These are phyloP conservation scores for Coriaria nepalensis DNA, from an alignment of 306 rosid species.

Conservation along the genomic window DNA sequence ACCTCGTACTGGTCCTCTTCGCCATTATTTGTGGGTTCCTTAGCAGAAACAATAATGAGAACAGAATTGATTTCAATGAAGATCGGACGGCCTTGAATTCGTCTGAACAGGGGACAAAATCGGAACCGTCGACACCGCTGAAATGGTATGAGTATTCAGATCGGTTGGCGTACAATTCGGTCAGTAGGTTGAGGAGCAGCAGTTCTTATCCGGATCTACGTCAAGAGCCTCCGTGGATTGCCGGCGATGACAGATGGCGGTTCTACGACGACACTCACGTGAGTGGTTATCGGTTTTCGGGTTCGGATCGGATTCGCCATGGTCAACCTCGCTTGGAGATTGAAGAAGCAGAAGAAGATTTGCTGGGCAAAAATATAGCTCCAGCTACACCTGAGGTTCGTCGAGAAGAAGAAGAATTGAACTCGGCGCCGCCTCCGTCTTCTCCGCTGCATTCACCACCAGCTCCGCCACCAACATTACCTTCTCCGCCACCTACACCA, in stretches of 20 bases:
- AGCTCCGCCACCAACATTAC: slow-evolving; percentile 7
- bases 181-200: slow-evolving; percentile 44
- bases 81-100: slow-evolving; percentile 8
- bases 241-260: slow-evolving; percentile 44
- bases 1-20: slow-evolving; percentile 62
- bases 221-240: slow-evolving; percentile 38
- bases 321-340: slow-evolving; percentile 19
- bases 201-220: slow-evolving; percentile 87
- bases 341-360: slow-evolving; percentile 14
- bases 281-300: slow-evolving; percentile 17
- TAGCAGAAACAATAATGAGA: slow-evolving; percentile 22
- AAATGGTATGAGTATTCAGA: slow-evolving; percentile 48
- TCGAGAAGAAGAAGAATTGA: slow-evolving; percentile 16
- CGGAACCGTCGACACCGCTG: slow-evolving; percentile 25
- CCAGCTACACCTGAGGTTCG: slow-evolving; percentile 27
- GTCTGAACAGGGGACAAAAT: slow-evolving; percentile 14
- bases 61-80: slow-evolving; percentile 20
- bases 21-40: slow-evolving; percentile 83
- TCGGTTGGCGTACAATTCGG: slow-evolving; percentile 13
- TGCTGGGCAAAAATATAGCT: slow-evolving; percentile 15
- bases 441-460: slow-evolving; percentile 14
- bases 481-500: slow-evolving; percentile 10
- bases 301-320: slow-evolving; percentile 18
- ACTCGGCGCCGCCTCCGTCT: slow-evolving; percentile 2
- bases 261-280: slow-evolving; percentile 53